A percentile compares a stretch with the other conserved stretches of the same genome.
phyloP scores from a whole-genome alignment of 2,329 filamentous ascomycete species.

The Pseudogymnoascus sp. region DNA sequence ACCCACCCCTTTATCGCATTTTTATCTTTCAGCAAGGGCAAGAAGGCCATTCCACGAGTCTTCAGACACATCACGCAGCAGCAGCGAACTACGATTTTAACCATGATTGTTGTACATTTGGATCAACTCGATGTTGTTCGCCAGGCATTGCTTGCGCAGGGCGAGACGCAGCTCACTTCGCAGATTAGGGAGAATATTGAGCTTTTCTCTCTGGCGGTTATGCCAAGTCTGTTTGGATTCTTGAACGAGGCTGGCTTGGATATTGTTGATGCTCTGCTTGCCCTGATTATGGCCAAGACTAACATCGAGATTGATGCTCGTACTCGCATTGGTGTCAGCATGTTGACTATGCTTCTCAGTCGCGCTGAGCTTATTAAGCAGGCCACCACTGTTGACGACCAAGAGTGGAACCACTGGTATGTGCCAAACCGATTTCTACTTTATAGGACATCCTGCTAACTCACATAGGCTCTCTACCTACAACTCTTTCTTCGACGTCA shows the following conservation, averaged over 20 bases:
- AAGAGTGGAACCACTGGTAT: constrained; percentile 74
- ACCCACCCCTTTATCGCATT: constrained; percentile 93
- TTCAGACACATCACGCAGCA: constrained; percentile 90
- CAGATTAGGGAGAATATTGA: constrained; percentile 86
- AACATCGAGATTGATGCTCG: constrained; percentile 78
- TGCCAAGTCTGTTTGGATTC: constrained; percentile 82
- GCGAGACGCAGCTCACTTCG: constrained; percentile 64
- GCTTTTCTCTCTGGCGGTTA: constrained; percentile 77
- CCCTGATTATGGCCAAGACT: constrained; percentile 70
- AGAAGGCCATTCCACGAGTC: constrained; percentile 88
- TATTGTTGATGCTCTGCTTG: constrained; percentile 83
- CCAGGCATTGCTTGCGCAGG: constrained; percentile 64
- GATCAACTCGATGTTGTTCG: constrained; percentile 87
- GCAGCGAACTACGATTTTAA: constrained; percentile 89
- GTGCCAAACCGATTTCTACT: constrained; percentile 20
- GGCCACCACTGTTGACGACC: constrained; percentile 58
- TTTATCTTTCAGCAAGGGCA: constrained; percentile 88
- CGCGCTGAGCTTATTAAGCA: constrained; percentile 91
- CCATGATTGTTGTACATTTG: constrained; percentile 89
- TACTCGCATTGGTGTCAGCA: constrained; percentile 79
- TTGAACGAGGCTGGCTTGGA: constrained; percentile 84
- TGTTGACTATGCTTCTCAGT: constrained; percentile 89
- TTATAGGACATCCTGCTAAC: constrained; percentile 26
- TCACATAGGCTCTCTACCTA: constrained; percentile 61
- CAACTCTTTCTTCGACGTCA: constrained; percentile 74